These are phyloP conservation scores for Cutaneotrichosporon cutaneum DNA, from an alignment of 1,284 basidiomycete genomes.

Conservation along the genomic window DNA sequence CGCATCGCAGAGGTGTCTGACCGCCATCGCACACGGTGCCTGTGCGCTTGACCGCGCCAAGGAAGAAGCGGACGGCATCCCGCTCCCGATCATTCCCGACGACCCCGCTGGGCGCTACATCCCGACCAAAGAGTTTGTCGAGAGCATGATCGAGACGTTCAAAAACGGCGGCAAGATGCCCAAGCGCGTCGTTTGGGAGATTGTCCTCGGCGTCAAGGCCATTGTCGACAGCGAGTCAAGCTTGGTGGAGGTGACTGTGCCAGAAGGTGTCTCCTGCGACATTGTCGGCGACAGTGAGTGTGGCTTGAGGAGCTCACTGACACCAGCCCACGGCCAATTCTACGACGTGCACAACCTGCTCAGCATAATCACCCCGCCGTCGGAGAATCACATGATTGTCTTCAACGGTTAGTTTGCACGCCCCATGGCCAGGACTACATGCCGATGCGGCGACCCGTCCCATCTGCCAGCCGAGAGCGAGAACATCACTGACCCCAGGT, in stretches of 20 bases:
- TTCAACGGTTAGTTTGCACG: constrained; percentile 65
- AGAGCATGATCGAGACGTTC: constrained; percentile 85
- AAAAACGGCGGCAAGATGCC: constrained; percentile 77
- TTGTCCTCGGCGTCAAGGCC: constrained; percentile 77
- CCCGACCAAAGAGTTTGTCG: constrained; percentile 76
- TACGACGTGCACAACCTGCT: constrained; percentile 90
- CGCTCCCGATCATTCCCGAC: constrained; percentile 63
- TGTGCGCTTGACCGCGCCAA: constrained; percentile 42
- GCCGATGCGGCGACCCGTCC: no score
- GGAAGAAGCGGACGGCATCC: constrained; percentile 56
- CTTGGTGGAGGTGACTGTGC: constrained; percentile 74
- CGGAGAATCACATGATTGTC: constrained; percentile 73
- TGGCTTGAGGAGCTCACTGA: neutral
- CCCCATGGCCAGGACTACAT: neutral
- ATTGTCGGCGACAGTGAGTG: constrained; percentile 77
- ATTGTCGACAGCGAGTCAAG: constrained; percentile 75
- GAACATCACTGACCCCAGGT: constrained; percentile 15
- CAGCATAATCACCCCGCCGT: constrained; percentile 79
- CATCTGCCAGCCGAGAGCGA: no score
- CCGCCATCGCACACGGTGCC: constrained; percentile 75
- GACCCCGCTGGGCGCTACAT: constrained; percentile 56
- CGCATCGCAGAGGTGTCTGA: constrained; percentile 67
- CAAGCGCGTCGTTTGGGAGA: constrained; percentile 90
- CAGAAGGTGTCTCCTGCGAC: constrained; percentile 78
- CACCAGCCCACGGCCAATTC: constrained; percentile 62